Conservation (phyloP, 2,329 filamentous ascomycete species). For the Aureobasidium sp. region DNA sequence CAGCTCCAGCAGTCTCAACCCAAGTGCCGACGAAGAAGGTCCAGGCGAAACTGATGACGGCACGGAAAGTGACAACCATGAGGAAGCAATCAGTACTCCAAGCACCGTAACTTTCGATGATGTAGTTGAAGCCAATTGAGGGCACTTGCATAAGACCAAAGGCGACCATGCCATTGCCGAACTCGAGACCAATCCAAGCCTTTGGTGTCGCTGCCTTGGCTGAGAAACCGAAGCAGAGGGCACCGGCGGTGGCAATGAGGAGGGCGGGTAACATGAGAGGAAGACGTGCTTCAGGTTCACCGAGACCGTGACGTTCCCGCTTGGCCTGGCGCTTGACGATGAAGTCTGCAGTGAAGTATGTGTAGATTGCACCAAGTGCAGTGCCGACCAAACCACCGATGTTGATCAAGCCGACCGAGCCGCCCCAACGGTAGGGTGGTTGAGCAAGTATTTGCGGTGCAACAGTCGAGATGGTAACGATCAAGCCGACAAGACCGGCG, state of each 20-base stretch:
- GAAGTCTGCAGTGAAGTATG: conserved; percentile 32
- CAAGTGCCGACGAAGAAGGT: conserved; percentile 46
- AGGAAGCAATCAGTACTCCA: conserved; percentile 45
- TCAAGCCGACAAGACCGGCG: conserved; percentile 33
- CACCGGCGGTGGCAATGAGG: conserved; percentile 30
- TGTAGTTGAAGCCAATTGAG: conserved; percentile 37
- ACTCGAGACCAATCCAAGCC: conserved; percentile 33
- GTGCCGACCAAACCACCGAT: conserved; percentile 32
- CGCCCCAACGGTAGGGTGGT: conserved; percentile 36
- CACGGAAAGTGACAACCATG: conserved; percentile 42
- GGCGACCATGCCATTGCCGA: conserved; percentile 34
- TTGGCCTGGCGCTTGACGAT: conserved; percentile 30
- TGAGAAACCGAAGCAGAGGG: conserved; percentile 33
- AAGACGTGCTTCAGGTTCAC: conserved; percentile 34
- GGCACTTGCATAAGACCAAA: conserved; percentile 36
- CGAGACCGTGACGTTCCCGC: conserved; percentile 29
- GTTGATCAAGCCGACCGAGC: conserved; percentile 32
- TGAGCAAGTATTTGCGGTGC: conserved; percentile 29
- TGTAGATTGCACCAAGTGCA: conserved; percentile 29
- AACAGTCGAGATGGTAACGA: conserved; percentile 33
- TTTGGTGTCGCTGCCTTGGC: conserved; percentile 29
- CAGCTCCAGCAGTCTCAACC: conserved; percentile 36
- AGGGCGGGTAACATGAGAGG: conserved; percentile 32
- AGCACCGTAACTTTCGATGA: conserved; percentile 25
- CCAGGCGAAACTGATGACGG: conserved; percentile 47